Evolutionary conservation across 2,329 filamentous ascomycete species (phyloP).

Genomic region (Trichoderma sp.): DNA sequence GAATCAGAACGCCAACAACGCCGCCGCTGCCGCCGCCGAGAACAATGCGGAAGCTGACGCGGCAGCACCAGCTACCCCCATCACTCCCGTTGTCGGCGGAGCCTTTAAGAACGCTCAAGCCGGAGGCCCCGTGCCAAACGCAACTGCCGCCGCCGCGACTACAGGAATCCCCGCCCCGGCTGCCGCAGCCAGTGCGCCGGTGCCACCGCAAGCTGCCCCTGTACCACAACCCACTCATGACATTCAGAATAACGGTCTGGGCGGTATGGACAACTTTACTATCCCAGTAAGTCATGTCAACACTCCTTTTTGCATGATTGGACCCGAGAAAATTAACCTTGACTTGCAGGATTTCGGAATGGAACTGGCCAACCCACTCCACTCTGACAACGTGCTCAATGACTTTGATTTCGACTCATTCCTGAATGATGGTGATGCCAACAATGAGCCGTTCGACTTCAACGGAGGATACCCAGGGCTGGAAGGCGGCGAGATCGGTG

Average conservation of each 20-base stretch:
- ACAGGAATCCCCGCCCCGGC: constrained; percentile 35
- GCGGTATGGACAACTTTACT: constrained; percentile 45
- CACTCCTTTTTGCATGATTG: neutral
- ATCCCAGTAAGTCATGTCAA: constrained; percentile 44
- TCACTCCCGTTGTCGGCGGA: constrained; percentile 56
- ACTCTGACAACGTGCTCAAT: constrained; percentile 59
- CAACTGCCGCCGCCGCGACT: constrained; percentile 30
- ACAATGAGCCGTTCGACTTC: constrained; percentile 57
- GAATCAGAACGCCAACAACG: constrained; percentile 52
- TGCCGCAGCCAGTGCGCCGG: constrained; percentile 33
- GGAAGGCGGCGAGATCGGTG: constrained; percentile 59
- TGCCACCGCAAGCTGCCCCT: constrained; percentile 43
- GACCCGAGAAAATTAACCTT: constrained; percentile 15
- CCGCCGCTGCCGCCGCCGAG: constrained; percentile 59
- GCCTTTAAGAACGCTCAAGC: constrained; percentile 46
- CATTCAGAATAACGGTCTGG: constrained; percentile 46
- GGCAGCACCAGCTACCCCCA: constrained; percentile 63
- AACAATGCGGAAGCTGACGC: constrained; percentile 57
- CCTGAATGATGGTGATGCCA: constrained; percentile 57
- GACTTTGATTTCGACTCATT: constrained; percentile 71
- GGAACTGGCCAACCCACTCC: constrained; percentile 58
- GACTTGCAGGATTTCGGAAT: constrained; percentile 48
- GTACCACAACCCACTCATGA: constrained; percentile 51
- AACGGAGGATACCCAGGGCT: constrained; percentile 51
- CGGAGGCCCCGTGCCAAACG: constrained; percentile 33